Base-by-base conservation (phyloP, 2,329 filamentous ascomycete genomes). In the Cadophora luteo-olivacea region DNA sequence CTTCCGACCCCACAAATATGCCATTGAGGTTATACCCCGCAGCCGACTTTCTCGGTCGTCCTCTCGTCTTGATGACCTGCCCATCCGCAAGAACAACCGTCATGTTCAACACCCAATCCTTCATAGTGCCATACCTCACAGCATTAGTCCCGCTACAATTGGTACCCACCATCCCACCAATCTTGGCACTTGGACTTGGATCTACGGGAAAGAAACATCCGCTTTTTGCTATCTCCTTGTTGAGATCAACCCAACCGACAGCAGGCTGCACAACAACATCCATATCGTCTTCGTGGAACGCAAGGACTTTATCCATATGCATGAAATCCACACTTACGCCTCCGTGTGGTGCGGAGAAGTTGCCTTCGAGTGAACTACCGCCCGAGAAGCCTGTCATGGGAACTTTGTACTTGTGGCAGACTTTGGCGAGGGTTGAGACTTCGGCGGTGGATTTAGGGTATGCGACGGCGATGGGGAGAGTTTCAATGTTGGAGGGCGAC, bases 201-300 rank as follows among this genome's bases (percentile, higher is more conserved):
- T 97, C 94, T 4, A 97, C 89, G 0, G 94, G 94, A 77, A 97
- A 96, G 81, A 97, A 97, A 2, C 97, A 86, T 0, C 92, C 92
- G 3, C 87, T 89, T 19, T 86, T 84, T 78, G 90, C 87, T 55
- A 89, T 78, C 73, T 86, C 80, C 72, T 91, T 87, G 75, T 97
- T 97, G 66, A 97, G 82, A 64, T 92, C 88, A 84, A 96, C 92
- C 93, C 93, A 97, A 14, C 91, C 90, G 7, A 97, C 89, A 8
- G 91, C 91, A 2, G 94, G 94, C 78, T 97, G 94, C 2, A 97
- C 93, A 4, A 97, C 91, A 62, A 97, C 85, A 75, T 97, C 94
- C 91, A 97, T 92, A 77, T 97, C 94, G 4, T 93, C 91, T 73
- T 91, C 89, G 79, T 97, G 91, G 64, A 97, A 84, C 65, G 89